Evolutionary conservation across 129 eudicot species (phyloP).

Genomic region (Arctium minus): DNA sequence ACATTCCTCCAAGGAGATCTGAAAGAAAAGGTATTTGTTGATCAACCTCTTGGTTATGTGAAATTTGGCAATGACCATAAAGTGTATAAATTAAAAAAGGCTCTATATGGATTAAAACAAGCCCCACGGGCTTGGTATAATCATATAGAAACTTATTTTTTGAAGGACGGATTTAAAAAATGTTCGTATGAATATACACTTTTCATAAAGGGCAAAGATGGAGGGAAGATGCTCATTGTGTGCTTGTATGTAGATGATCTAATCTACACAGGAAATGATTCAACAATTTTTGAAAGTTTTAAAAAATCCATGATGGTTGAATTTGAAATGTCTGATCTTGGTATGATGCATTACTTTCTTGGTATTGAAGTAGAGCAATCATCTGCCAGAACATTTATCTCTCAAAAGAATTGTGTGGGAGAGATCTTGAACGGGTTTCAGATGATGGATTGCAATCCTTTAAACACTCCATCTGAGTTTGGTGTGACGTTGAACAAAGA

Average conservation of each 20-base stretch:
- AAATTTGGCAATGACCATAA: background rate
- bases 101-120: background rate
- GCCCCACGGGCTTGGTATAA: constrained; percentile 11
- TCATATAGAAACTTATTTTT: background rate
- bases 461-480: background rate
- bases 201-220: background rate
- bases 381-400: background rate
- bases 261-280: background rate
- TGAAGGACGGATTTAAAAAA: background rate
- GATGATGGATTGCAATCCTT: constrained; percentile 1
- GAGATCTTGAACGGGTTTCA: constrained; percentile 6
- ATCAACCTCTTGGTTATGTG: constrained; percentile 13
- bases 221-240: background rate
- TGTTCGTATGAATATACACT: background rate
- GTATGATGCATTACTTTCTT: constrained; percentile 7
- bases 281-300: background rate
- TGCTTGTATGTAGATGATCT: background rate
- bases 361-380: constrained; percentile 4
- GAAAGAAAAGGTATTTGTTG: constrained; percentile 6
- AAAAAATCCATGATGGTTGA: background rate
- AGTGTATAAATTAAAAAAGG: constrained; percentile 6
- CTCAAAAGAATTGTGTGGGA: constrained; percentile 7
- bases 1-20: constrained; percentile 1
- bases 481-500: too few species aligned
- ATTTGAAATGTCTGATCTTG: background rate